Base-by-base conservation (phyloP, 148 eudicot species). In the Linanthus parryae region DNA sequence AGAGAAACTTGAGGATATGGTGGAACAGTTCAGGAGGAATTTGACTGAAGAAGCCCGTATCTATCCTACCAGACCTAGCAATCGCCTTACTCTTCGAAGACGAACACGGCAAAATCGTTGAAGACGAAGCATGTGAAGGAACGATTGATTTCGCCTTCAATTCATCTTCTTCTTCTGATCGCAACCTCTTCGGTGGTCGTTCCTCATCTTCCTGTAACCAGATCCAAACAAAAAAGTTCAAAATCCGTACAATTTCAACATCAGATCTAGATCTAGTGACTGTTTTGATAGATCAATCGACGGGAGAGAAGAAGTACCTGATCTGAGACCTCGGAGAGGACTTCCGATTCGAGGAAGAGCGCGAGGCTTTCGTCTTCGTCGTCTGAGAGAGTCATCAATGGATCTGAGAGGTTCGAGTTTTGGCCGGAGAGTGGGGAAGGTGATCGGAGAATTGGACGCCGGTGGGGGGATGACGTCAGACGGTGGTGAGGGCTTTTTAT, bases 311-410 rank as follows among this genome's bases (percentile, higher is more conserved):
- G 19, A 7, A 10, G 3, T 30, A 92, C 96, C 94, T 77, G 81
- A 75, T 87, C 94, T 52, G 95, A 85, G 49, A 56, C 64, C 55
- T 67, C 77, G 20, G 87, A 78, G 28, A 91, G 85, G 54, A 88
- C 68, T 61, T 92, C 99, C 33, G 84, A 78, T 79, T 91, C 98
- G 48, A 92, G 90, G 47, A 82, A 92, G 10, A 77, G 79, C 26
- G 94, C 99, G 34, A 92, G 94, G 62, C 27, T 44, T 63, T 72
- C 94, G 39, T 82, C 96, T 38, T 92, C 98, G 35, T 84, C 96
- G 26, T 87, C 88, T 16, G 76, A 78, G 34, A 60, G 24, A 6
- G 80, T 54, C 87, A 80, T 80, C n/a, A n/a, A n/a, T n/a, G n/a
- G n/a, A n/a, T n/a, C n/a, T n/a, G n/a, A n/a, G n/a, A n/a, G n/a